These are phyloP conservation scores for Thielaviopsis cerberus DNA, from an alignment of 2,329 filamentous ascomycete species.

Conservation along the genomic window DNA sequence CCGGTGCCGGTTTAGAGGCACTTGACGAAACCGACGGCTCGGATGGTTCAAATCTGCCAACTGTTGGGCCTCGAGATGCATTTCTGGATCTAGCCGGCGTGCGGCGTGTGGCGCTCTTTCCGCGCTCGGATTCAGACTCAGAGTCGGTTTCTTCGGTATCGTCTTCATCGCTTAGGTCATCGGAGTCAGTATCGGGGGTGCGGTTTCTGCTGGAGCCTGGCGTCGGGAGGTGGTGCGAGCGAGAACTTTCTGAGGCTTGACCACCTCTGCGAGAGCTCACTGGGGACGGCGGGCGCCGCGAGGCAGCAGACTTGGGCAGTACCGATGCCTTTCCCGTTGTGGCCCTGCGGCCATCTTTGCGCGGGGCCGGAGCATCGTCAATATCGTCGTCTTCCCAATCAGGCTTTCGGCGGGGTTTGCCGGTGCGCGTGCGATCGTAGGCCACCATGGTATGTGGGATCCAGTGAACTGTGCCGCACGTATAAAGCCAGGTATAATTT, in stretches of 20 bases:
- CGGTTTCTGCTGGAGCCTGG: constrained; percentile 8
- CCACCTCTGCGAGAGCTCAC: constrained; percentile 6
- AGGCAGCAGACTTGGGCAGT: neutral
- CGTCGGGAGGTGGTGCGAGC: constrained; percentile 7
- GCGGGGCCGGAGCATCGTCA: neutral
- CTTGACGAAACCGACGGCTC: neutral
- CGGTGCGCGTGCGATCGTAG: neutral
- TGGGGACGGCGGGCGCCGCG: constrained; percentile 6
- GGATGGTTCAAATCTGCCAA: neutral
- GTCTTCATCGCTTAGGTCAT: constrained; percentile 1
- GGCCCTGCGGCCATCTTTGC: neutral
- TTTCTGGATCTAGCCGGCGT: neutral
- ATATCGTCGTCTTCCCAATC: constrained; percentile 4
- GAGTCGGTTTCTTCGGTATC: constrained; percentile 3
- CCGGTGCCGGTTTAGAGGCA: neutral
- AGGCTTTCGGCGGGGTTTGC: neutral
- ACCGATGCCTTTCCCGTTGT: neutral
- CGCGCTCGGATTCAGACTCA: neutral
- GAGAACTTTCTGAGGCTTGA: constrained; percentile 6
- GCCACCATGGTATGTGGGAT: neutral
- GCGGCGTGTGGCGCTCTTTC: neutral
- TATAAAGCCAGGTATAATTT: neutral
- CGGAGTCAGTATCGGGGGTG: constrained; percentile 8
- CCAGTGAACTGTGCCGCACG: neutral
- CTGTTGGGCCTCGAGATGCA: neutral